Base-by-base conservation (phyloP, 2,329 filamentous ascomycete genomes). In the Nemania serpens region DNA sequence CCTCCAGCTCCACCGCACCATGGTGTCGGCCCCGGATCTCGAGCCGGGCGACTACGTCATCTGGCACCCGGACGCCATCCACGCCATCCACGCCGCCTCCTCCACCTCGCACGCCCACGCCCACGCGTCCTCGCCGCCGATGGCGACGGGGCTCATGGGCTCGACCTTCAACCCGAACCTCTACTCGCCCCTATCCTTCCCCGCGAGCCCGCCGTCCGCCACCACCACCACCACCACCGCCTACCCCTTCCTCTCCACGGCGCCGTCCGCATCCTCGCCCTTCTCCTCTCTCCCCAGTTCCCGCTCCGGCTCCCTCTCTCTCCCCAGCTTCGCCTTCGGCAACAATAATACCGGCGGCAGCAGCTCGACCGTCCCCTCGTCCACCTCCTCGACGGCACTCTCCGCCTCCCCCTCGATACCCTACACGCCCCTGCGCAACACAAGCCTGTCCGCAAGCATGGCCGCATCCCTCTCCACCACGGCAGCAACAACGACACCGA, bases 11-110 rank as follows among this genome's bases (percentile, higher is more conserved):
- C 76, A 81, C 6, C 76, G 79, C 39, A 88, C 87, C 0, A 91
- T 93, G 89, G 83, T 91, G 1, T 85, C 89, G 64, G 78, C 91
- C 3, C 90, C 90, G 0, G 76, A 76, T 3, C 87, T 92, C 15
- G 77, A 80, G 48, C 90, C 90, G 0, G 90, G 90, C 2, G 90
- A 93, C 73, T 92, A 87, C 70, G 88, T 96, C 1, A 86, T 88
- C 6, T 96, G 91, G 91, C 91, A 95, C 72, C 93, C 90, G 73
- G 90, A 93, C 71, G 77, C 76, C 6, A 88, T 96, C 43, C 93
- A 97, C 74, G 85, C 91, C 0, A 92, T 96, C 0, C 93, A 97
- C 76, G 86, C 84, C 63, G 79, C 25, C 25, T 7, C 25, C 25
- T 29, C 7, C 7, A 4, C 25, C 25, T 29, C 86, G 1, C 43